These are phyloP conservation scores for Reutealis trisperma DNA, from an alignment of 345 rosid genomes.

Conservation along the genomic window DNA sequence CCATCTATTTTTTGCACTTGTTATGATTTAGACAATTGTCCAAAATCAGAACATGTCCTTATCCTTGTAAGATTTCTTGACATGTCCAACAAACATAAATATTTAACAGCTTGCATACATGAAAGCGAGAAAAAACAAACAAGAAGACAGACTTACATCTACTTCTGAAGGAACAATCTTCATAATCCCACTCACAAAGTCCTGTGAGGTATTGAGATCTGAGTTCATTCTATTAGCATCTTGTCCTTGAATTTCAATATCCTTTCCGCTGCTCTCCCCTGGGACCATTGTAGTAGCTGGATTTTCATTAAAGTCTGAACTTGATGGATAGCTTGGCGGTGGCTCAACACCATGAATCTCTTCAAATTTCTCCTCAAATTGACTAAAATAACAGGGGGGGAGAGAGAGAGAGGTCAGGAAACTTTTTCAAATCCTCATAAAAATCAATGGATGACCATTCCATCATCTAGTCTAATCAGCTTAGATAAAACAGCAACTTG, in stretches of 20 bases:
- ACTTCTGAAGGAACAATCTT: slow-evolving; percentile 88
- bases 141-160: slow-evolving; percentile 61
- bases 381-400: slow-evolving; percentile 38
- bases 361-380: slow-evolving; percentile 91
- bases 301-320: slow-evolving; percentile 50
- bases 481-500: slow-evolving; percentile 2
- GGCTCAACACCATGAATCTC: slow-evolving; percentile 66
- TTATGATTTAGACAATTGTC: neutral
- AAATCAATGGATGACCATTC: neutral
- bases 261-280: slow-evolving; percentile 54
- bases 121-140: slow-evolving; percentile 3
- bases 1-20: neutral
- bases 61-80: slow-evolving; percentile 1
- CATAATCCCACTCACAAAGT: slow-evolving; percentile 85
- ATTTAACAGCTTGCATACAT: neutral
- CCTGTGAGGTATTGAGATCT: slow-evolving; percentile 61
- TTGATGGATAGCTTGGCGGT: slow-evolving; percentile 55
- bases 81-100: neutral
- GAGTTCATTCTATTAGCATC: slow-evolving; percentile 53
- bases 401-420: slow-evolving; percentile 14
- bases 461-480: neutral
- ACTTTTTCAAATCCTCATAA: neutral
- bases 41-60: neutral
- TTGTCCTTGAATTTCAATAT: slow-evolving; percentile 48
- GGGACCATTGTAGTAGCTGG: slow-evolving; percentile 29